phyloP scores from a whole-genome alignment of 257 asterid species.

The Nicotiana noctiflora region DNA sequence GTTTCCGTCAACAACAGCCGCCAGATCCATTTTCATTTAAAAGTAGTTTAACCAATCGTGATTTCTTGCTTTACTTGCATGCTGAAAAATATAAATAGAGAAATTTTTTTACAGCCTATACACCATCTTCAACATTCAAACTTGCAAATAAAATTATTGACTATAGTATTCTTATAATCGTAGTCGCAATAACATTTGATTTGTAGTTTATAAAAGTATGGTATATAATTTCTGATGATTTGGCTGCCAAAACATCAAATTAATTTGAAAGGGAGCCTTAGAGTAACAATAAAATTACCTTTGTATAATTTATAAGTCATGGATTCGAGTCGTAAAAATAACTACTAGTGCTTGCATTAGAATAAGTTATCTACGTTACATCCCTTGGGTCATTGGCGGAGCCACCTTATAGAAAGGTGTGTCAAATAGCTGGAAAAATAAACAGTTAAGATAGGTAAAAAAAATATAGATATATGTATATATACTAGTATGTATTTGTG shows the following conservation, averaged over 20 bases:
- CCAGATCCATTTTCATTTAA: not conserved
- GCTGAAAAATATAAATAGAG: not conserved
- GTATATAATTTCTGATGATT: no score
- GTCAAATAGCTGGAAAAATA: no score
- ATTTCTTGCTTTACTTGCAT: not conserved
- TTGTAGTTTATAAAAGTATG: not conserved
- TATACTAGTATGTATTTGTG: no score
- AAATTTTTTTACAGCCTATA: not conserved
- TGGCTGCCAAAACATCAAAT: no score
- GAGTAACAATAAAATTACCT: rapidly evolving
- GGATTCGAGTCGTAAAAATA: no score
- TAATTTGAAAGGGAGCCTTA: no score
- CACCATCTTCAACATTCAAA: not conserved
- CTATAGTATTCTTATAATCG: not conserved
- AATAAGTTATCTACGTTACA: rapidly evolving
- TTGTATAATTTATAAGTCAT: rapidly evolving
- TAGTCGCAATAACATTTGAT: not conserved
- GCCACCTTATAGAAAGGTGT: no score
- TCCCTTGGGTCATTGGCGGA: no score
- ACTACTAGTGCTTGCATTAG: no score
- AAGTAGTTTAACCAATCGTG: not conserved
- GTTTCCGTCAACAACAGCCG: not conserved
- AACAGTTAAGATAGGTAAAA: no score
- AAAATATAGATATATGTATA: no score
- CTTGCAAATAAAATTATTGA: not conserved